These are phyloP conservation scores for Pseudotsuga menziesii DNA, from an alignment of 75 land plant species.

Conservation along the genomic window DNA sequence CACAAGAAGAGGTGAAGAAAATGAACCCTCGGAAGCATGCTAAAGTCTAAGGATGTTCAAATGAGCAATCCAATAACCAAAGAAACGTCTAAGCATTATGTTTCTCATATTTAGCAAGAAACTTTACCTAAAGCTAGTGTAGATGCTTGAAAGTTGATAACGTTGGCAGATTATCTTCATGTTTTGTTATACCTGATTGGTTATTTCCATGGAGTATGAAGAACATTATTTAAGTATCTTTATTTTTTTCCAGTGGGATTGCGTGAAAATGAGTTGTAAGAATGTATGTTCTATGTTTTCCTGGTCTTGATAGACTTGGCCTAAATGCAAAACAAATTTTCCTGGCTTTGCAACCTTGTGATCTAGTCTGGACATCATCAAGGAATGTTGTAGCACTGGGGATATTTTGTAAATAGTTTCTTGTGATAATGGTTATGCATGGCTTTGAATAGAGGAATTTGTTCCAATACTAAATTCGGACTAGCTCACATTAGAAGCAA, in stretches of 20 bases:
- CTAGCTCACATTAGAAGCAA: background rate
- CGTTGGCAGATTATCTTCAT: background rate
- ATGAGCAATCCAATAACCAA: background rate
- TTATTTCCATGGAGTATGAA: background rate
- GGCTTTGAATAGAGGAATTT: background rate
- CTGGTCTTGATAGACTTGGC: background rate
- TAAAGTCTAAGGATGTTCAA: too few species aligned
- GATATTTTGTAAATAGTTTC: background rate
- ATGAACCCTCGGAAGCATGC: too few species aligned
- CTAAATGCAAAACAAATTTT: background rate
- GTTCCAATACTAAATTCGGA: background rate
- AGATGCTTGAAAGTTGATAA: background rate
- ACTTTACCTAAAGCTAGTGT: background rate
- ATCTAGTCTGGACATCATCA: background rate
- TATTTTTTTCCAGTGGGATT: background rate
- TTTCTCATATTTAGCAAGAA: background rate
- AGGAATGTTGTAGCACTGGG: background rate
- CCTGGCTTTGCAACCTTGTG: background rate
- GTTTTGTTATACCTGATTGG: background rate
- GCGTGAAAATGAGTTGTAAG: background rate
- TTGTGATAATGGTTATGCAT: background rate
- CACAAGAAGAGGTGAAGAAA: too few species aligned
- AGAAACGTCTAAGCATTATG: too few species aligned
- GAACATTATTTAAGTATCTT: background rate
- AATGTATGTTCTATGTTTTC: conserved; percentile 1